These are phyloP conservation scores for Nemania sp. DNA, from an alignment of 2,329 filamentous ascomycete genomes.

Conservation along the genomic window DNA sequence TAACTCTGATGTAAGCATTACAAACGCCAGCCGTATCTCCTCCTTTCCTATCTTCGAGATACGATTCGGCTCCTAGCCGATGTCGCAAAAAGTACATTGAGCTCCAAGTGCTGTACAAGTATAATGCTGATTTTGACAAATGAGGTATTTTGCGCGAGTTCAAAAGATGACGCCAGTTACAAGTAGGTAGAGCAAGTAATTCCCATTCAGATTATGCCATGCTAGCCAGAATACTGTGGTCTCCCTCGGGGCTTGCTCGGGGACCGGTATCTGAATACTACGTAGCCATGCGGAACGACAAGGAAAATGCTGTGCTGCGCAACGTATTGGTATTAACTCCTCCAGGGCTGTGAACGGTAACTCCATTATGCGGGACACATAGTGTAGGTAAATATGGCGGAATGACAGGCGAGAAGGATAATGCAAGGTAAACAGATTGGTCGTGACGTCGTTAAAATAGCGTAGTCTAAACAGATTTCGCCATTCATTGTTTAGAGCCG, in stretches of 20 bases:
- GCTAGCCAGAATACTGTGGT: background rate
- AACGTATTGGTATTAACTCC: constrained; percentile 26
- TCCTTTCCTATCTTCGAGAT: constrained; percentile 17
- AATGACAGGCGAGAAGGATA: constrained; percentile 14
- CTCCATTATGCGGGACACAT: constrained; percentile 22
- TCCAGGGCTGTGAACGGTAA: constrained; percentile 4
- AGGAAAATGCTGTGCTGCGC: background rate
- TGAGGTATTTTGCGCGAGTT: constrained; percentile 1
- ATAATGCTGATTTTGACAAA: constrained; percentile 11
- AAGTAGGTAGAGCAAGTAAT: background rate
- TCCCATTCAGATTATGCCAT: background rate
- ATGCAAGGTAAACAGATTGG: constrained; percentile 33
- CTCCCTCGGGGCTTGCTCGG: background rate
- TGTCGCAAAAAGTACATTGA: constrained; percentile 8
- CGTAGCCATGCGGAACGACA: background rate
- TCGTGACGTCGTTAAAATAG: constrained; percentile 46
- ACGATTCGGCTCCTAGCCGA: constrained; percentile 2
- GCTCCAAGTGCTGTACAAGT: constrained; percentile 14
- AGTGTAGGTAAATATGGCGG: constrained; percentile 2
- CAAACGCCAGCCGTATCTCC: constrained; percentile 26
- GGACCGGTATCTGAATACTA: background rate
- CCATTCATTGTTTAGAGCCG: constrained; percentile 65
- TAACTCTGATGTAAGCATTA: constrained; percentile 25
- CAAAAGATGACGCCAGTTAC: constrained; percentile 2
- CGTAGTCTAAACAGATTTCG: background rate